Evolutionary conservation across 192 early-diverging fungal species (phyloP).

Genomic region (Blastocladiella britannica): DNA sequence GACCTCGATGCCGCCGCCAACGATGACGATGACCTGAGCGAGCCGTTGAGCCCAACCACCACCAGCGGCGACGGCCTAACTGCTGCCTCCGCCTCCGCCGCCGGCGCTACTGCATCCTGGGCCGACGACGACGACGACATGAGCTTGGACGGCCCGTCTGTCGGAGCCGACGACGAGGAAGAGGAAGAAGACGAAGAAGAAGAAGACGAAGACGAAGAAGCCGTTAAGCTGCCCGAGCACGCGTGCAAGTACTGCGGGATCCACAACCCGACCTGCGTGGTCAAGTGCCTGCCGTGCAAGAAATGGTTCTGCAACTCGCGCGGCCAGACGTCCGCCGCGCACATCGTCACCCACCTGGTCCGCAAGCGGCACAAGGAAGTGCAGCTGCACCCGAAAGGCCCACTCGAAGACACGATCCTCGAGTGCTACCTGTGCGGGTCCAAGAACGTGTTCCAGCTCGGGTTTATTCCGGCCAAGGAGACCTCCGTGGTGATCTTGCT

Average conservation of each 20-base stretch:
- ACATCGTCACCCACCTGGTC: constrained; percentile 89
- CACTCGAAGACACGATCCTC: constrained; percentile 77
- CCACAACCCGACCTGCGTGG: constrained; percentile 64
- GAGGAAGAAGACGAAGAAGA: neutral
- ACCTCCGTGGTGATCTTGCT: constrained; percentile 94
- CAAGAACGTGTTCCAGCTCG: constrained; percentile 84
- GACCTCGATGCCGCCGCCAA: no score
- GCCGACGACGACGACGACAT: no score
- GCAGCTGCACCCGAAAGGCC: constrained; percentile 70
- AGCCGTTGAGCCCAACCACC: no score
- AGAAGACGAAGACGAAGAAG: neutral
- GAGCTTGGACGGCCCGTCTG: neutral
- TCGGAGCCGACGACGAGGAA: neutral
- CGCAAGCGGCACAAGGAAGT: constrained; percentile 88
- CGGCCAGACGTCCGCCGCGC: constrained; percentile 72
- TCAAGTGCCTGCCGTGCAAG: constrained; percentile 77
- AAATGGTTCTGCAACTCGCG: constrained; percentile 96
- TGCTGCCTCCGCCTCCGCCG: no score
- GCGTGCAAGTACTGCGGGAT: constrained; percentile 61
- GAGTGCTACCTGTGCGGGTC: constrained; percentile 97
- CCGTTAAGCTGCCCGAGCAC: neutral
- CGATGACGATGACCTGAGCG: no score
- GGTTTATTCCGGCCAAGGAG: constrained; percentile 95
- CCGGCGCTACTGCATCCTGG: no score
- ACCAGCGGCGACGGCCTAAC: no score